These are phyloP conservation scores for Aspergillus quadricinctus DNA, from an alignment of 2,329 filamentous ascomycete genomes.

Conservation along the genomic window DNA sequence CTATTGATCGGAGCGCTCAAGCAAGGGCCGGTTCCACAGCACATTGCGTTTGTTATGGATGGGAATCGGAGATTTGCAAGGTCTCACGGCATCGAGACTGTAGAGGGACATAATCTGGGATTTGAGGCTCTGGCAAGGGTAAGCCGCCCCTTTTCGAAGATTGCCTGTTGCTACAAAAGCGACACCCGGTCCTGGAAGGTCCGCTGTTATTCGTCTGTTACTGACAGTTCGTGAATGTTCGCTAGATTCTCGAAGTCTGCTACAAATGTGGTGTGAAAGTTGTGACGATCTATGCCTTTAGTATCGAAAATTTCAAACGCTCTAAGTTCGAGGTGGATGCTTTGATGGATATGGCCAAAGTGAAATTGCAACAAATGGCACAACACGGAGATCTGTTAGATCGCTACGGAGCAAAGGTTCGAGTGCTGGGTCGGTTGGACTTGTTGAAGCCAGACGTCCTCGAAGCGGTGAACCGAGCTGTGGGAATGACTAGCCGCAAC, in stretches of 20 bases:
- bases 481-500: slow-evolving; percentile 82
- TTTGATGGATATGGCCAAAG: slow-evolving; percentile 95
- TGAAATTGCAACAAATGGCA: slow-evolving; percentile 85
- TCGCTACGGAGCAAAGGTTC: slow-evolving; percentile 82
- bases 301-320: slow-evolving; percentile 97
- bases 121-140: slow-evolving; percentile 92
- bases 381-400: slow-evolving; percentile 92
- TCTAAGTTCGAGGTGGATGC: slow-evolving; percentile 95
- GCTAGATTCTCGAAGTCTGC: slow-evolving; percentile 87
- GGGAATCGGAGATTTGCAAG: slow-evolving; percentile 91
- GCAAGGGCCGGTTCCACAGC: slow-evolving; percentile 87
- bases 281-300: slow-evolving; percentile 97
- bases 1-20: slow-evolving; percentile 81
- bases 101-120: slow-evolving; percentile 91
- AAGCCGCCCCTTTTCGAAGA: slow-evolving; percentile 29
- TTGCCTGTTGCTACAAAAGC: not conserved
- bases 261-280: slow-evolving; percentile 97
- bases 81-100: slow-evolving; percentile 86
- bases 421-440: slow-evolving; percentile 78
- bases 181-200: slow-evolving; percentile 1
- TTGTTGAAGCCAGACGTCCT: slow-evolving; percentile 83
- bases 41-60: slow-evolving; percentile 99
- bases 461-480: slow-evolving; percentile 79
- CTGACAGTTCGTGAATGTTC: not conserved
- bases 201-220: not conserved